phyloP scores from a whole-genome alignment of 2,329 filamentous ascomycete species.

The Lizonia empirigonia region DNA sequence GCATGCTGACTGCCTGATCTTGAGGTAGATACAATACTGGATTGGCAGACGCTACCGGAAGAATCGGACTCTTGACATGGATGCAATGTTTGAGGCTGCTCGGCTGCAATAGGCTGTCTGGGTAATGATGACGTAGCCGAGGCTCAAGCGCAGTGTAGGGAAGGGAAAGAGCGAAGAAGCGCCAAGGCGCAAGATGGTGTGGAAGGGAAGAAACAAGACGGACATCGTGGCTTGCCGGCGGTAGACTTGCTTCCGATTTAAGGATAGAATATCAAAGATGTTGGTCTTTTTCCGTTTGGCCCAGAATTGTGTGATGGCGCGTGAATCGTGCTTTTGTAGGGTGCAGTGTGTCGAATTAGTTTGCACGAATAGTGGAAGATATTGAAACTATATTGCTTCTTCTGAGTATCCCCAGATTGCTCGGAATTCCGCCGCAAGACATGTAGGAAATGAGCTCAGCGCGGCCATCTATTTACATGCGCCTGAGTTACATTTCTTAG shows the following conservation, averaged over 20 bases:
- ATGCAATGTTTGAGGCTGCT: neutral
- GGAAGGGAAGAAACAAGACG: slow-evolving; percentile 2
- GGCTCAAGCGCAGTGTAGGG: neutral
- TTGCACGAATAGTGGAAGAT: neutral
- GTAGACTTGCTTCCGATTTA: neutral
- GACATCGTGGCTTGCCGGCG: slow-evolving; percentile 3
- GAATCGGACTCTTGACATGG: too few relatives aligned
- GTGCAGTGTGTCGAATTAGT: too few relatives aligned
- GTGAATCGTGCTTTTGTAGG: too few relatives aligned
- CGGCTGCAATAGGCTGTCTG: neutral
- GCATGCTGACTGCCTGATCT: slow-evolving; percentile 26
- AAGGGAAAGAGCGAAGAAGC: neutral
- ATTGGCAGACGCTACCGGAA: too few relatives aligned
- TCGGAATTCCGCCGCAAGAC: neutral
- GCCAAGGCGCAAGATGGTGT: slow-evolving; percentile 2
- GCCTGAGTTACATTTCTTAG: neutral
- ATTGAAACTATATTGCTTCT: neutral
- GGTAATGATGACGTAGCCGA: slow-evolving; percentile 1
- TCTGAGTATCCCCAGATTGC: neutral
- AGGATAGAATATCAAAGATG: neutral
- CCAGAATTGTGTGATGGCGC: neutral
- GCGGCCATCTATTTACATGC: slow-evolving; percentile 1
- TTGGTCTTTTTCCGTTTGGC: neutral
- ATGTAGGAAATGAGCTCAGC: neutral
- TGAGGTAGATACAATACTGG: neutral